phyloP scores from a whole-genome alignment of 495 filamentous ascomycete genomes.

The Aspergillus asperescens region DNA sequence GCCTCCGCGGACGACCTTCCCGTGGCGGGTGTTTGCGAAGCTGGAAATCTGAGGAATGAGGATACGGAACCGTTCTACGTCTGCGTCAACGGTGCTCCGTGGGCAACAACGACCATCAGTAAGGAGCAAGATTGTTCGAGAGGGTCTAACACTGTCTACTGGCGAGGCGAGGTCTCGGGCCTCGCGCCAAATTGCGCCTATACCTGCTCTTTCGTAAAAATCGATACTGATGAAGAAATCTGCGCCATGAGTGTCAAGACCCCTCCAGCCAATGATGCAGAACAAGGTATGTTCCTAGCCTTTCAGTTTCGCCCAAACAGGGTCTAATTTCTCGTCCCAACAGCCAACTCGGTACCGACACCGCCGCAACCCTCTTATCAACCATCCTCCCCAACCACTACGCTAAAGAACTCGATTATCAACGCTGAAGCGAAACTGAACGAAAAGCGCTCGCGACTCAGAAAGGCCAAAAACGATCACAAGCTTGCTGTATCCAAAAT shows the following conservation, averaged over 20 bases:
- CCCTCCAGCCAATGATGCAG: constrained; percentile 60
- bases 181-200: constrained; percentile 83
- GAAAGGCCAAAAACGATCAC: constrained; percentile 73
- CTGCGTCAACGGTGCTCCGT: constrained; percentile 80
- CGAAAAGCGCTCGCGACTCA: constrained; percentile 70
- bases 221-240: constrained; percentile 64
- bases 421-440: constrained; percentile 71
- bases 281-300: constrained; percentile 46
- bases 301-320: background rate
- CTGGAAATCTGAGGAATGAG: constrained; percentile 33
- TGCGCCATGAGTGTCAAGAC: constrained; percentile 79
- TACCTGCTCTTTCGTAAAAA: constrained; percentile 75
- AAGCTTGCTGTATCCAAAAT: constrained; percentile 62
- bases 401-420: constrained; percentile 79
- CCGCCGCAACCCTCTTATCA: constrained; percentile 59
- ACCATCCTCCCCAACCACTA: constrained; percentile 83
- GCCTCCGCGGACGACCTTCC: constrained; percentile 38
- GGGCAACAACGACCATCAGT: constrained; percentile 74
- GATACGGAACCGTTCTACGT: constrained; percentile 78
- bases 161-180: constrained; percentile 83
- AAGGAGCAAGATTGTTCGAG: constrained; percentile 47
- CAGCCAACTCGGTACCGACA: constrained; percentile 39
- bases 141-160: constrained; percentile 49
- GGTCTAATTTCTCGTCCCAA: constrained; percentile 3
- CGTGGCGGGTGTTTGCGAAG: constrained; percentile 30